A percentile compares a stretch with the other conserved stretches of the same genome.
Evolutionary conservation across 208 protist genomes (phyloP).

Genomic region (Plasmodiophora brassicae): DNA sequence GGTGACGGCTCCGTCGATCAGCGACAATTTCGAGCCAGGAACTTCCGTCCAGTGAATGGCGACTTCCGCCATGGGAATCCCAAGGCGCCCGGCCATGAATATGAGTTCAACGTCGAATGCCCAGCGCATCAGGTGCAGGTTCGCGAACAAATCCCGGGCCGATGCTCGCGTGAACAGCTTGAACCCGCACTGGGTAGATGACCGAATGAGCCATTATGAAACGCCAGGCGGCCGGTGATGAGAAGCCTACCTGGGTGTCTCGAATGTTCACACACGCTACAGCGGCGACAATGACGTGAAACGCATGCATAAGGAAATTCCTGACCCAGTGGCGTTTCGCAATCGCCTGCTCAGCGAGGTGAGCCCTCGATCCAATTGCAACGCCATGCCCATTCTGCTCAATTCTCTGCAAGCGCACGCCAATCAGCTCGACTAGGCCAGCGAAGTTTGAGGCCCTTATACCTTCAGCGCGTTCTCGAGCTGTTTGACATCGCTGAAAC

Average conservation of each 20-base stretch:
- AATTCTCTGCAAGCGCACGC: background rate
- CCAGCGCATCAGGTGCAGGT: slow-evolving; percentile 47
- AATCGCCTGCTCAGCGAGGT: background rate
- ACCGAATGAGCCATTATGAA: background rate
- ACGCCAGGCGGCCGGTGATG: no score
- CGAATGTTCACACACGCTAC: background rate
- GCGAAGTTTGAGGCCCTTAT: background rate
- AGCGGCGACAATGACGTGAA: slow-evolving; percentile 37
- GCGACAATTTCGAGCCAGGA: slow-evolving; percentile 41
- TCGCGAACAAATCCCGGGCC: slow-evolving; percentile 5
- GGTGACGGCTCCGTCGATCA: slow-evolving; percentile 23
- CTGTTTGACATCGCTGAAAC: slow-evolving; percentile 14
- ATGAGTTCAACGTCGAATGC: slow-evolving; percentile 51
- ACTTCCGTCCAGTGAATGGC: slow-evolving; percentile 47
- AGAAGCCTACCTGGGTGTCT: slow-evolving; percentile 22
- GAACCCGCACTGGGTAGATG: slow-evolving; percentile 50
- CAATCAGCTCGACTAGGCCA: background rate
- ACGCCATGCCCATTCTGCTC: slow-evolving; percentile 15
- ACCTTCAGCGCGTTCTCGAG: slow-evolving; percentile 29
- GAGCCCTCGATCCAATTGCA: slow-evolving; percentile 11
- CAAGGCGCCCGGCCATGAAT: slow-evolving; percentile 6
- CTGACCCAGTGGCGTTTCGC: slow-evolving; percentile 22
- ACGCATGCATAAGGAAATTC: slow-evolving; percentile 23
- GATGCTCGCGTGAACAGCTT: slow-evolving; percentile 46
- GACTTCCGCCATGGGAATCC: slow-evolving; percentile 34